Conservation (phyloP, 202 grass and related monocot genomes). For the Hordeum pubiflorum region DNA sequence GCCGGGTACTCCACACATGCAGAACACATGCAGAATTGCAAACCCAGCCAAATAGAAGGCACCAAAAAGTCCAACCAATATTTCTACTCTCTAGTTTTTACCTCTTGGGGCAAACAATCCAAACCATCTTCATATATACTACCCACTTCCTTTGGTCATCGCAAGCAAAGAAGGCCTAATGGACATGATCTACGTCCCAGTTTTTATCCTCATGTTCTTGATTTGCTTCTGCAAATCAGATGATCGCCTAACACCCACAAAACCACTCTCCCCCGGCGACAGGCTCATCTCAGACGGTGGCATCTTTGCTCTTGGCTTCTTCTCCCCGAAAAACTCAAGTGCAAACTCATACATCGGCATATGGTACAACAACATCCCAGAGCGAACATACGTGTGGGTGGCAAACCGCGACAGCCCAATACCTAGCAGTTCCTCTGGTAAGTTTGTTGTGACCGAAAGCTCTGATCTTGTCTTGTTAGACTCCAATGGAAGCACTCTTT, state of each 20-base stretch:
- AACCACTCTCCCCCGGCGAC: not conserved
- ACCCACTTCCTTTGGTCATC: not conserved
- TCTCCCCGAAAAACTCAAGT: conserved; percentile 11
- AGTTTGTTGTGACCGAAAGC: not conserved
- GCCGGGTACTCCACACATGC: no score
- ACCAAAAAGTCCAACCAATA: not conserved
- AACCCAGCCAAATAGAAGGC: not conserved
- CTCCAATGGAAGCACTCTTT: not conserved
- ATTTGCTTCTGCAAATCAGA: conserved; percentile 11
- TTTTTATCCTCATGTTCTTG: not conserved
- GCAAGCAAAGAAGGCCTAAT: not conserved
- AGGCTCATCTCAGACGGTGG: conserved; percentile 27
- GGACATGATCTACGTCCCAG: not conserved
- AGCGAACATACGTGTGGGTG: not conserved
- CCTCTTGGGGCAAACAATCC: not conserved
- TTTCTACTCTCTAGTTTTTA: not conserved
- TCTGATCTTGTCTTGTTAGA: conserved; percentile 22
- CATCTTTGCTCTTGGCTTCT: conserved; percentile 43
- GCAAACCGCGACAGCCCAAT: not conserved
- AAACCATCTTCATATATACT: not conserved
- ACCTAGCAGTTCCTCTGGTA: not conserved
- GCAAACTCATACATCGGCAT: not conserved
- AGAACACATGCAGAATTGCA: no score
- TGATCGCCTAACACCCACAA: conserved; percentile 11
- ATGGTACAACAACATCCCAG: not conserved